A percentile compares a stretch with the other conserved stretches of the same genome.
Evolutionary conservation across 202 grass and related monocot species (phyloP).

Genomic region (Bolboschoenoplectus hybrid): DNA sequence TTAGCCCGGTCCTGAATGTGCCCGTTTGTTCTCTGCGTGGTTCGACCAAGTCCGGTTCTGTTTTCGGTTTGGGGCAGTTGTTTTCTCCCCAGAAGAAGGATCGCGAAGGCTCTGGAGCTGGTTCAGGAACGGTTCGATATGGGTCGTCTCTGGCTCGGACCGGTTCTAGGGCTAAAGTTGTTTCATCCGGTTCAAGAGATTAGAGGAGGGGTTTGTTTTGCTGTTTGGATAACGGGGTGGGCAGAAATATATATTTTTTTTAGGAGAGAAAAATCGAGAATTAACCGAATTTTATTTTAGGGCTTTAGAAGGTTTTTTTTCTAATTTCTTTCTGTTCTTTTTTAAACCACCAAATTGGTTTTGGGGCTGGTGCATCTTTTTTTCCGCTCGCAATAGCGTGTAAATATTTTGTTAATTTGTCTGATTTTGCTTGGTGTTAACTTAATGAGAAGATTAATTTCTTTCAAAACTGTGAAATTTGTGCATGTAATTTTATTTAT

Average conservation of each 20-base stretch:
- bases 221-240: slow-evolving; percentile 39
- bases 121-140: slow-evolving; percentile 39
- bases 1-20: slow-evolving; percentile 85
- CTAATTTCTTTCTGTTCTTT: slow-evolving; percentile 39
- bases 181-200: slow-evolving; percentile 46
- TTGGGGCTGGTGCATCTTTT: slow-evolving; percentile 30
- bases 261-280: slow-evolving; percentile 16
- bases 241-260: slow-evolving; percentile 24
- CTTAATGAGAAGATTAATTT: neutral
- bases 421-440: slow-evolving; percentile 21
- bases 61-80: slow-evolving; percentile 56
- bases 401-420: slow-evolving; percentile 40
- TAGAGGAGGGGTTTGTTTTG: slow-evolving; percentile 36
- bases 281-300: slow-evolving; percentile 37
- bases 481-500: slow-evolving; percentile 15
- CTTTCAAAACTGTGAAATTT: neutral
- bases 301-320: slow-evolving; percentile 23
- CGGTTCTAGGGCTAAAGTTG: neutral
- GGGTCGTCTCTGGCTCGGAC: slow-evolving; percentile 49
- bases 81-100: slow-evolving; percentile 95
- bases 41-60: slow-evolving; percentile 52
- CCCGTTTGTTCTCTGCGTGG: slow-evolving; percentile 77
- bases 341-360: slow-evolving; percentile 34
- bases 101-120: neutral
- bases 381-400: slow-evolving; percentile 27